Conservation (phyloP, 331 rosid species). For the Quercus lobata region DNA sequence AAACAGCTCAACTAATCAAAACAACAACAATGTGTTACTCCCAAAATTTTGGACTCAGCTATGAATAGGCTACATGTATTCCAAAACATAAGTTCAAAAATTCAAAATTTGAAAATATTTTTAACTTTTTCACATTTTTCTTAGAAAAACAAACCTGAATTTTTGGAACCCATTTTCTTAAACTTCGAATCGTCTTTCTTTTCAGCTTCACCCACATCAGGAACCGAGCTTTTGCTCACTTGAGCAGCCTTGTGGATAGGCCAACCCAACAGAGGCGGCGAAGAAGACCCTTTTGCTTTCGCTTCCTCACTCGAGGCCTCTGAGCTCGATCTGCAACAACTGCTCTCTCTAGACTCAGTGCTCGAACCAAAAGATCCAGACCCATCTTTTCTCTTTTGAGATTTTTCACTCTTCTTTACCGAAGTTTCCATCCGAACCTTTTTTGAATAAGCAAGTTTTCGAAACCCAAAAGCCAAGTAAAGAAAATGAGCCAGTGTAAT, state of each 20-base stretch:
- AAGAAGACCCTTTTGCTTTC: conserved; percentile 39
- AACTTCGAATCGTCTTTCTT: conserved; percentile 30
- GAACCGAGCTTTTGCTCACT: conserved; percentile 37
- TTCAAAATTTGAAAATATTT: neutral
- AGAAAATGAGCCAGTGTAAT: conserved; percentile 21
- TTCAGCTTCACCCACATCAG: conserved; percentile 42
- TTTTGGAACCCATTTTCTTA: conserved; percentile 38
- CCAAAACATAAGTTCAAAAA: neutral
- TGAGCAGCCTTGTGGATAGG: conserved; percentile 70
- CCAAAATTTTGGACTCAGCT: no score
- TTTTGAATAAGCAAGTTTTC: conserved; percentile 14
- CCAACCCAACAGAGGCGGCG: conserved; percentile 70
- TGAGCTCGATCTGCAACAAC: conserved; percentile 49
- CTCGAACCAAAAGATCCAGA: conserved; percentile 40
- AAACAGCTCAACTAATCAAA: neutral
- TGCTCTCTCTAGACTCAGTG: conserved; percentile 50
- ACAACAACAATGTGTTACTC: no score
- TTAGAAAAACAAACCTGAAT: conserved; percentile 46
- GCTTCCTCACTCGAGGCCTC: conserved; percentile 38
- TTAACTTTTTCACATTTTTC: neutral
- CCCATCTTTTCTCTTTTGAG: conserved; percentile 42
- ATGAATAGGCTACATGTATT: neutral
- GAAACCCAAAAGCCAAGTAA: conserved; percentile 23
- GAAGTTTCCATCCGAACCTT: conserved; percentile 59
- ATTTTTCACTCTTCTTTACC: conserved; percentile 39